Evolutionary conservation across 305 asterid species (phyloP).

Genomic region (Plantago coronopus): DNA sequence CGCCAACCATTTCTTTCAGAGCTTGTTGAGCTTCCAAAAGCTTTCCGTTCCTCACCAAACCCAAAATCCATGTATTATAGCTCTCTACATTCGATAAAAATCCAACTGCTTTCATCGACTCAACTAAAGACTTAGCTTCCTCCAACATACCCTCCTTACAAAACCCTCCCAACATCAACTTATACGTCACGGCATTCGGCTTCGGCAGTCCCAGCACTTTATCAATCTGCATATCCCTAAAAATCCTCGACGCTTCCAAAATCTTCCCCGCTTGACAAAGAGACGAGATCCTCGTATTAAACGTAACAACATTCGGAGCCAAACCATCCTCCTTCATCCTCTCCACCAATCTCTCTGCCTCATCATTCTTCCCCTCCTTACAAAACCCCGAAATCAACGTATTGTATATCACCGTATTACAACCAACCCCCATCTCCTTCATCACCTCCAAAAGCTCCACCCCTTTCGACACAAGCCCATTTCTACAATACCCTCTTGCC

Average conservation of each 20-base stretch:
- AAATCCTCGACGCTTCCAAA: conserved; percentile 82
- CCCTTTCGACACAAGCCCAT: conserved; percentile 49
- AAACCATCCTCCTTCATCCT: conserved; percentile 82
- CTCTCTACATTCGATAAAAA: conserved; percentile 50
- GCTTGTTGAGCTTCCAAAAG: conserved; percentile 63
- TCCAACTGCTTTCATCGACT: conserved; percentile 54
- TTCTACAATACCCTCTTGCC: conserved; percentile 65
- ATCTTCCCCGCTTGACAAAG: conserved; percentile 71
- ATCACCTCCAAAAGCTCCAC: conserved; percentile 66
- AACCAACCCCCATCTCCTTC: conserved; percentile 45
- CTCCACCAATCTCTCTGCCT: conserved; percentile 79
- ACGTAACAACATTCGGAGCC: conserved; percentile 71
- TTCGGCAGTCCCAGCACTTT: conserved; percentile 61
- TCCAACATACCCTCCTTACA: conserved; percentile 75
- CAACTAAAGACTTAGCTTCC: conserved; percentile 54
- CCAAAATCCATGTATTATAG: conserved; percentile 67
- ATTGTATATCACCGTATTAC: conserved; percentile 67
- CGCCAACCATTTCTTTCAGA: conserved; percentile 57
- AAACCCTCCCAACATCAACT: conserved; percentile 77
- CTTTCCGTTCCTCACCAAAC: conserved; percentile 65
- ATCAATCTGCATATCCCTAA: conserved; percentile 81
- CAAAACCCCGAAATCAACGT: conserved; percentile 63
- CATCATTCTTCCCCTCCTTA: conserved; percentile 58
- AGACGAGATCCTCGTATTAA: conserved; percentile 79
- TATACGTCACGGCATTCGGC: conserved; percentile 67